Evolutionary conservation across 2,329 filamentous ascomycete genomes (phyloP).

Genomic region (Alternaria brassicicola): DNA sequence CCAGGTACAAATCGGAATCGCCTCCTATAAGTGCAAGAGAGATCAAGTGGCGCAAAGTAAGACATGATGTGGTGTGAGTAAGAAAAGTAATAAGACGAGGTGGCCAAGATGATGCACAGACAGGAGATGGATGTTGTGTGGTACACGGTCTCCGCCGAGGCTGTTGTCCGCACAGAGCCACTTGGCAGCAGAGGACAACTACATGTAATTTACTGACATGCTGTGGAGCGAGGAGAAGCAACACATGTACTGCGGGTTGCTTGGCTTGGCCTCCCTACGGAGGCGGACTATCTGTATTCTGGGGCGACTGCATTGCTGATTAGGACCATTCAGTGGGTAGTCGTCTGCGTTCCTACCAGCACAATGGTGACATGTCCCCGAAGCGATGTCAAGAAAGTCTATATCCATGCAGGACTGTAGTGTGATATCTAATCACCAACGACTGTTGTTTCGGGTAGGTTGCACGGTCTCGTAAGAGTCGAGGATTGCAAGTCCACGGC

Average conservation of each 20-base stretch:
- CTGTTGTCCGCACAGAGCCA: constrained; percentile 6
- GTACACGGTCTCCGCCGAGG: constrained; percentile 12
- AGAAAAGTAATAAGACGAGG: constrained; percentile 1
- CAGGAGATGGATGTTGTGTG: background rate
- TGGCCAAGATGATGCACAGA: constrained; percentile 8
- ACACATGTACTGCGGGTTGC: background rate
- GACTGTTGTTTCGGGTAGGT: background rate
- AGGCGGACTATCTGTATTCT: background rate
- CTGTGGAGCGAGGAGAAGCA: constrained; percentile 4
- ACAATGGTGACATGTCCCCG: background rate
- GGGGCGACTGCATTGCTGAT: background rate
- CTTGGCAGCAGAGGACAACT: constrained; percentile 10
- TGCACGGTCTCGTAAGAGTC: background rate
- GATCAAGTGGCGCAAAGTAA: background rate
- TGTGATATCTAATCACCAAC: background rate
- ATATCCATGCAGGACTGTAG: background rate
- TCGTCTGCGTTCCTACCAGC: background rate
- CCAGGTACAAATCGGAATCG: background rate
- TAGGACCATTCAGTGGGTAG: background rate
- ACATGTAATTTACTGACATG: background rate
- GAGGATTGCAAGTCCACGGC: background rate
- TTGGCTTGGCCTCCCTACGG: constrained; percentile 2
- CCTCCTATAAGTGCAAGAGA: background rate
- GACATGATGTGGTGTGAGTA: background rate
- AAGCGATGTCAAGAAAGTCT: background rate